phyloP scores from a whole-genome alignment of 805 yeast species.

The Alloascoidea hylecoeti region DNA sequence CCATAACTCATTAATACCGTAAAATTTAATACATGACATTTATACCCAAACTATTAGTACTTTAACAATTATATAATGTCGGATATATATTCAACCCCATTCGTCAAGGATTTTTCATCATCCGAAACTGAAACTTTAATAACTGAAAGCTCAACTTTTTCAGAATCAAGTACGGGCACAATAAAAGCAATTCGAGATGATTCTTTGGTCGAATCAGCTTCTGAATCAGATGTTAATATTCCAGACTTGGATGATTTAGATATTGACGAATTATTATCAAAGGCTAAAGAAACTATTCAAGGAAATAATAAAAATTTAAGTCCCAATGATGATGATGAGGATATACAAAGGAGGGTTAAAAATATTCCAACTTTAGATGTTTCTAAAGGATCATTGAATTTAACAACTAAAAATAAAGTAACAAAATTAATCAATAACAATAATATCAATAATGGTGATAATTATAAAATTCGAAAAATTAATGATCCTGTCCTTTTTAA shows the following conservation, averaged over 20 bases:
- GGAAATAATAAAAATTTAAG: slow-evolving; percentile 1
- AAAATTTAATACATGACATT: no score
- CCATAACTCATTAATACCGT: no score
- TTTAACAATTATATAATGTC: no score
- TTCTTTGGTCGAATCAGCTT: no score
- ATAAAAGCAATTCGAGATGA: no score
- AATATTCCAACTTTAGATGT: background rate
- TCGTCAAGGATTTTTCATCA: no score
- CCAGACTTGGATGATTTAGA: slow-evolving; percentile 4
- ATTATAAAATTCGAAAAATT: slow-evolving; percentile 11
- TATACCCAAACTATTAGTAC: no score
- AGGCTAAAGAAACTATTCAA: slow-evolving; percentile 8
- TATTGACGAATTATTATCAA: slow-evolving; percentile 6
- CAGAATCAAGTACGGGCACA: no score
- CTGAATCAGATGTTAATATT: no score
- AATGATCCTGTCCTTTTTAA: slow-evolving; percentile 16
- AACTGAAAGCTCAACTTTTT: no score
- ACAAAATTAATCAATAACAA: background rate
- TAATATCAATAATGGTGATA: background rate
- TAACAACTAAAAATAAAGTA: background rate
- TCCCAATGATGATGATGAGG: slow-evolving; percentile 5
- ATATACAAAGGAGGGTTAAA: slow-evolving; percentile 5
- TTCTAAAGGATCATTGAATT: slow-evolving; percentile 1
- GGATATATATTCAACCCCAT: no score
- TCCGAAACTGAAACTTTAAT: no score